Evolutionary conservation across 2,329 filamentous ascomycete species (phyloP), one percentile per base, ranked within the genome.

Genomic region (Microcyclosporella mali): DNA sequence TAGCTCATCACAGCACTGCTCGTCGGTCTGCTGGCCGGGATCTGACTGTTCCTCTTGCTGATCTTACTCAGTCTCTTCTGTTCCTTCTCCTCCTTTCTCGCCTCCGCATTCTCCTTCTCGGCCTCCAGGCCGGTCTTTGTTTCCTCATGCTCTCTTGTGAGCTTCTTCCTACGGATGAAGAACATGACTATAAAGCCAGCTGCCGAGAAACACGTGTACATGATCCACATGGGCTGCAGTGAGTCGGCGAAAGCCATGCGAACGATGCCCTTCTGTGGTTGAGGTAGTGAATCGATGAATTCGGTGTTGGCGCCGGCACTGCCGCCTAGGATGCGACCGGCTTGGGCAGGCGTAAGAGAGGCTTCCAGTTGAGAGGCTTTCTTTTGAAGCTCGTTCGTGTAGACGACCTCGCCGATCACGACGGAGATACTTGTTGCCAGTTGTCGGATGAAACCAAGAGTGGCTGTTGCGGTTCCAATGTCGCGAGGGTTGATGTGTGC

Each of bases 351-450:
- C 0, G 75, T 75, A 0, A 85, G 70, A 3, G 73, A 63, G 21
- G 65, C 55, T 16, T 66, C 62, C 21, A 85, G 70, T 7, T 58
- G 56, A 3, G 66, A 56, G 19, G 72, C 69, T 52, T 79, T 75
- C 35, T 68, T 70, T 50, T 78, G 66, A 79, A 88, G 85, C 46
- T 75, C 68, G 60, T 89, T 88, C 64, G 87, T 81, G 66, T 89
- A 88, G 29, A 89, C 75, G 34, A 87, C 83, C n/a, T 83, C 80
- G 17, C 85, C 85, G 30, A 88, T 71, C 1, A 87, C 83, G 40
- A 88, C 75, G 0, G 79, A 81, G 15, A 82, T 75, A 2, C 80
- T 75, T 0, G 80, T 85, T 8, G 79, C 81, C 2, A 88, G 67
- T 52, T 84, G 83, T 15, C 84, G 78, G 6, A 81, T 71, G 58